Evolutionary conservation across 2,329 filamentous ascomycete species (phyloP).

Genomic region (Ascomycota sp.): DNA sequence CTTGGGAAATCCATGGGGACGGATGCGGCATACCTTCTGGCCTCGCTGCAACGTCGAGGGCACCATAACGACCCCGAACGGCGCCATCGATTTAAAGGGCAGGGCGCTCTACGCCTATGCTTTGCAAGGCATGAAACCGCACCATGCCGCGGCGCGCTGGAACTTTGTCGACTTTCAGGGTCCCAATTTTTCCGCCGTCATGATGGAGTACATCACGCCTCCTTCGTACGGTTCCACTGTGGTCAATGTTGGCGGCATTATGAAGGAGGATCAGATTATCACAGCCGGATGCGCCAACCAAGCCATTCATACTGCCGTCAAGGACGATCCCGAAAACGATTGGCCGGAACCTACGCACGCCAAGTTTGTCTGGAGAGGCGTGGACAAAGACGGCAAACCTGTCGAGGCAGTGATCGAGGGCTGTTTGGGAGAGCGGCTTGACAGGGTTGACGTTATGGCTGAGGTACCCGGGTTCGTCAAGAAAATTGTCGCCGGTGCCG

Average conservation of each 20-base stretch:
- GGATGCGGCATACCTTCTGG: conserved; percentile 87
- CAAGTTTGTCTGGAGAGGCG: conserved; percentile 59
- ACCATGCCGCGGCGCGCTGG: conserved; percentile 81
- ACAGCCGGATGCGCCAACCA: conserved; percentile 43
- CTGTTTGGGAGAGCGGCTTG: conserved; percentile 42
- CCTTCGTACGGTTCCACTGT: conserved; percentile 72
- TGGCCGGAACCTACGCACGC: conserved; percentile 71
- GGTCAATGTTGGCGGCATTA: conserved; percentile 65
- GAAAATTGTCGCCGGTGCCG: conserved; percentile 68
- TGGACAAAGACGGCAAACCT: conserved; percentile 50
- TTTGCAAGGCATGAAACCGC: conserved; percentile 95
- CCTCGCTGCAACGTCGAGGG: conserved; percentile 65
- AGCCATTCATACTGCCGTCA: conserved; percentile 45
- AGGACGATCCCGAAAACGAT: conserved; percentile 52
- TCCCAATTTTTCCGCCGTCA: conserved; percentile 59
- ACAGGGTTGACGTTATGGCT: conserved; percentile 79
- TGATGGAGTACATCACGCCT: conserved; percentile 94
- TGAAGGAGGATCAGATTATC: conserved; percentile 60
- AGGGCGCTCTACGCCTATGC: conserved; percentile 62
- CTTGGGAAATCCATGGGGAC: conserved; percentile 66
- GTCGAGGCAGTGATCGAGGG: conserved; percentile 50
- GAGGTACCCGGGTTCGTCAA: conserved; percentile 93
- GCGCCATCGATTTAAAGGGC: conserved; percentile 62
- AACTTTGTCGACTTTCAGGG: conserved; percentile 87
- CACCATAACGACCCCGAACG: conserved; percentile 60